Evolutionary conservation across 2,329 filamentous ascomycete genomes (phyloP).

Genomic region (Bipolaris sorokiniana): DNA sequence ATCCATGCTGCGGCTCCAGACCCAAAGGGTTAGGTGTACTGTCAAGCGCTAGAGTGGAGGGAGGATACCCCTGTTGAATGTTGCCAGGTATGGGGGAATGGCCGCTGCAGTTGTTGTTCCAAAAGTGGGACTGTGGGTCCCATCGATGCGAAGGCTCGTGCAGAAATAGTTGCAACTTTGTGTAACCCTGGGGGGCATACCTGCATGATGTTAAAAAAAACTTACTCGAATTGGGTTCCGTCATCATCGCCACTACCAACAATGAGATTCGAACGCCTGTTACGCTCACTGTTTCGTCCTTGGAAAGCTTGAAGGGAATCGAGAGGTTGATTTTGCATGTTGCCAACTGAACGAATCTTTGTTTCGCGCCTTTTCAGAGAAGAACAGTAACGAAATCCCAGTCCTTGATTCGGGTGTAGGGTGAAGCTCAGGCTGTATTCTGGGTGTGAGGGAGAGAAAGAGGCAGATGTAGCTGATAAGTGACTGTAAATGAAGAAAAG

Average conservation of each 20-base stretch:
- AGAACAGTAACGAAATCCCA: not conserved
- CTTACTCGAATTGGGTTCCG: not conserved
- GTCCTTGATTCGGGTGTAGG: not conserved
- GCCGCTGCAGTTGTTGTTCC: too few species aligned
- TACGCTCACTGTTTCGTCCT: not conserved
- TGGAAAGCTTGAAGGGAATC: not conserved
- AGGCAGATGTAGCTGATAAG: not conserved
- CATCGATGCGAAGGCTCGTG: not conserved
- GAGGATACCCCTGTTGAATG: too few species aligned
- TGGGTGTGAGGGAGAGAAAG: not conserved
- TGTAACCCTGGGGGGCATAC: not conserved
- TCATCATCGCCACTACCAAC: not conserved
- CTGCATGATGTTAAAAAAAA: conserved; percentile 18
- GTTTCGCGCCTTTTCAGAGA: not conserved
- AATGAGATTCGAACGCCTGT: too few species aligned
- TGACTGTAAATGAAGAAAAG: not conserved
- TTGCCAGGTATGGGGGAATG: too few species aligned
- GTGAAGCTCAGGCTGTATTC: not conserved
- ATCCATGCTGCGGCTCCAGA: too few species aligned
- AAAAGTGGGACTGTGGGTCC: not conserved
- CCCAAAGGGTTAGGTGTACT: too few species aligned
- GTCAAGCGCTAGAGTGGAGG: too few species aligned
- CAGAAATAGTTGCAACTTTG: too few species aligned
- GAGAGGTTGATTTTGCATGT: not conserved
- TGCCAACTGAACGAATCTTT: not conserved